phyloP scores from a whole-genome alignment of 306 rosid species.

The Rubus idaeus region DNA sequence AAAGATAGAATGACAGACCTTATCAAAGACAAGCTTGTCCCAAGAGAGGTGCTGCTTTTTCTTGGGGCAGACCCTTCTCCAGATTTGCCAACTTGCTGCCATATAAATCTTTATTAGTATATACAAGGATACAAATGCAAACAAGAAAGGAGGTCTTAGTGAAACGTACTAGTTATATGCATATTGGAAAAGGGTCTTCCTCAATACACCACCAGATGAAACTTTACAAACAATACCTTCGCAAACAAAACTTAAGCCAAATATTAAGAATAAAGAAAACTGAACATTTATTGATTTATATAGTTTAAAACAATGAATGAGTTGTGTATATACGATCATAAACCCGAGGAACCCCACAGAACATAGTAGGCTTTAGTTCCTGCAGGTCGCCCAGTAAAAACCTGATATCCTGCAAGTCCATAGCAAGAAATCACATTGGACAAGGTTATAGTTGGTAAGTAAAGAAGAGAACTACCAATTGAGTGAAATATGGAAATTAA shows the following conservation, averaged over 20 bases:
- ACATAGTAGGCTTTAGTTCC: conserved; percentile 68
- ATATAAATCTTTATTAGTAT: conserved; percentile 32
- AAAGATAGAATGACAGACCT: conserved; percentile 41
- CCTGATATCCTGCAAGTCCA: conserved; percentile 63
- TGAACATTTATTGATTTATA: neutral
- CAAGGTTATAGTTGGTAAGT: neutral
- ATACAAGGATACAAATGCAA: conserved; percentile 18
- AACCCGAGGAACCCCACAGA: conserved; percentile 89
- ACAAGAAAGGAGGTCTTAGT: conserved; percentile 3
- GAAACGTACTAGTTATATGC: conserved; percentile 75
- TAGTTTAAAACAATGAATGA: neutral
- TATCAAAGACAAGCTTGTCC: conserved; percentile 78
- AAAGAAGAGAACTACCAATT: neutral
- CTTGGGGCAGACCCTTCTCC: conserved; percentile 76
- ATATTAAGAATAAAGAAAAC: conserved; percentile 18
- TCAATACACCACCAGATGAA: conserved; percentile 59
- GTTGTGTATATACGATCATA: conserved; percentile 60
- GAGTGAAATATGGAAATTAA: neutral
- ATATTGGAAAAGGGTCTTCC: conserved; percentile 59
- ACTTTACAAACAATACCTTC: conserved; percentile 59
- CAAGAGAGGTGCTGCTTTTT: conserved; percentile 77
- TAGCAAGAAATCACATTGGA: conserved; percentile 18
- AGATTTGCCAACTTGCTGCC: conserved; percentile 69
- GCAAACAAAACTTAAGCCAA: conserved; percentile 16
- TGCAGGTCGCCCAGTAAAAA: conserved; percentile 79